A percentile compares a stretch with the other conserved stretches of the same genome.
Evolutionary conservation across 495 filamentous ascomycete genomes (phyloP).

Genomic region (Xylona heveae): DNA sequence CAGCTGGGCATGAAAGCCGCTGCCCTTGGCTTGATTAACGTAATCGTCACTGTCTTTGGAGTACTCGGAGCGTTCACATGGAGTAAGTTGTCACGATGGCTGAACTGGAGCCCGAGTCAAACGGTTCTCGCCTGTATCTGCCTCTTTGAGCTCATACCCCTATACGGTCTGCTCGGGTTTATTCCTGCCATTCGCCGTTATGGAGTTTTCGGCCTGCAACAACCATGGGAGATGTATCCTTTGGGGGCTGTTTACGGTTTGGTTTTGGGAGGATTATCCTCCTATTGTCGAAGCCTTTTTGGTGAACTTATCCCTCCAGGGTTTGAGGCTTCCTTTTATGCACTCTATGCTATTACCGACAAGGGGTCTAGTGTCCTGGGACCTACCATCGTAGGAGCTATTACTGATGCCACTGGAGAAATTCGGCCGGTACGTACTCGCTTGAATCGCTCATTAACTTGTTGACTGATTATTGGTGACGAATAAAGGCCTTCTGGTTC

Average conservation of each 20-base stretch:
- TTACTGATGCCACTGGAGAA: slow-evolving; percentile 75
- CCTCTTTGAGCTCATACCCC: slow-evolving; percentile 75
- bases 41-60: slow-evolving; percentile 66
- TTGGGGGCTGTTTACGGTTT: slow-evolving; percentile 80
- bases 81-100: slow-evolving; percentile 46
- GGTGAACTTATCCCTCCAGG: slow-evolving; percentile 86
- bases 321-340: slow-evolving; percentile 88
- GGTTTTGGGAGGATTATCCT: slow-evolving; percentile 79
- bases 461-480: no score
- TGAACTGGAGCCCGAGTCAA: slow-evolving; percentile 50
- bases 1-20: slow-evolving; percentile 74
- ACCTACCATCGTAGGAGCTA: slow-evolving; percentile 76
- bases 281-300: slow-evolving; percentile 82
- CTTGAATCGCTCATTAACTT: no score
- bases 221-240: slow-evolving; percentile 94
- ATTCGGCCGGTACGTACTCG: no score
- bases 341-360: slow-evolving; percentile 91
- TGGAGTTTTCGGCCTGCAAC: slow-evolving; percentile 68
- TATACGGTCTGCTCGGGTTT: slow-evolving; percentile 83
- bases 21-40: slow-evolving; percentile 79
- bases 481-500: slow-evolving; percentile 60
- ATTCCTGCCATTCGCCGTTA: slow-evolving; percentile 54
- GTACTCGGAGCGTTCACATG: slow-evolving; percentile 79
- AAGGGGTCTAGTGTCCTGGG: slow-evolving; percentile 92
- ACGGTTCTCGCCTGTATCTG: slow-evolving; percentile 81